These are phyloP conservation scores for Fusarium sp. DNA, from an alignment of 2,329 filamentous ascomycete genomes.

Conservation along the genomic window DNA sequence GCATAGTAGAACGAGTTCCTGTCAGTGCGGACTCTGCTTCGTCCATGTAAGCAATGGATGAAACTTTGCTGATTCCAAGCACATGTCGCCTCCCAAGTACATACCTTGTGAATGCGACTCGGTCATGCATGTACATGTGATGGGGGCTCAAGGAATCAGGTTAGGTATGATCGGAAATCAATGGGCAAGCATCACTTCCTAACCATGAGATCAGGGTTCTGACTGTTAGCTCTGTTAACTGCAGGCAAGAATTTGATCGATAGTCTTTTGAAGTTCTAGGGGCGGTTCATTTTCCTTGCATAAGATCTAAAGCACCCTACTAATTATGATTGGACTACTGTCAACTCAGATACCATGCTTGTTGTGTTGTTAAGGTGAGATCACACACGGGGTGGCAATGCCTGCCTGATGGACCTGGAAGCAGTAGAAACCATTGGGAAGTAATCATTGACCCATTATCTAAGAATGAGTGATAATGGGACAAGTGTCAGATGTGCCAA, in stretches of 20 bases:
- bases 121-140: background rate
- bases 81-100: background rate
- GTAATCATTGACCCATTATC: no score
- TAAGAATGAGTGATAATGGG: no score
- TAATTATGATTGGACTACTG: background rate
- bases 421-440: background rate
- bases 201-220: background rate
- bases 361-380: background rate
- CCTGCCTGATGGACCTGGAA: background rate
- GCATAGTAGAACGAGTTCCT: background rate
- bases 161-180: background rate
- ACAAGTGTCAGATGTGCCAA: no score
- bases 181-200: background rate
- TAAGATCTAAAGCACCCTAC: accelerated
- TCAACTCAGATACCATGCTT: background rate
- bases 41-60: background rate
- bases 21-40: background rate
- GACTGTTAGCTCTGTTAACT: background rate
- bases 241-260: background rate
- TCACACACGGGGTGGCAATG: background rate
- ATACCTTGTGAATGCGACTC: background rate
- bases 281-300: background rate
- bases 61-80: background rate
- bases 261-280: background rate
- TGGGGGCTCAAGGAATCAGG: background rate